phyloP scores from a whole-genome alignment of 2,329 filamentous ascomycete species.

The Epichloe brachyelytri region DNA sequence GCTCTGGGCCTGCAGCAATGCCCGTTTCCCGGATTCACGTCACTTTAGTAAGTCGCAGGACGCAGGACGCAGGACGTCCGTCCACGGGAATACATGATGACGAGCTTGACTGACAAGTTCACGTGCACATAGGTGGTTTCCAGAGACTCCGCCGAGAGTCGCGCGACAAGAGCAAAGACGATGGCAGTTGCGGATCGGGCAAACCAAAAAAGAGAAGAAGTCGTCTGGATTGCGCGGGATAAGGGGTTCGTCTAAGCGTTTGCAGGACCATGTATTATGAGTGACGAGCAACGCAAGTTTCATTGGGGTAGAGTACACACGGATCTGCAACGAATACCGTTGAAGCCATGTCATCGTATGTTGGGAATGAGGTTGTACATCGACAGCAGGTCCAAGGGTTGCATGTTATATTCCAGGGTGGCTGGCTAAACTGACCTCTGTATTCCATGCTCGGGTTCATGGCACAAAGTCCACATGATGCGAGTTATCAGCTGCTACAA shows the following conservation, averaged over 20 bases:
- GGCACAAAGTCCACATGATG: too few relatives aligned
- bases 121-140: constrained; percentile 25
- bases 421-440: too few relatives aligned
- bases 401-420: too few relatives aligned
- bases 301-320: background rate
- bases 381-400: too few relatives aligned
- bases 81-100: constrained; percentile 1
- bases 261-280: constrained; percentile 2
- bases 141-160: constrained; percentile 35
- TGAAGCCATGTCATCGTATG: too few relatives aligned
- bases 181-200: constrained; percentile 17
- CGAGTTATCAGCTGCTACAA: too few relatives aligned
- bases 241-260: constrained; percentile 20
- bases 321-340: too few relatives aligned
- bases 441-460: too few relatives aligned
- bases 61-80: constrained; percentile 4
- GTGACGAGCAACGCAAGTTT: background rate
- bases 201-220: constrained; percentile 25
- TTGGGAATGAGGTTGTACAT: too few relatives aligned
- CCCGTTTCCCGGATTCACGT: constrained; percentile 27
- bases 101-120: constrained; percentile 7
- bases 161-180: constrained; percentile 34
- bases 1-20: constrained; percentile 11
- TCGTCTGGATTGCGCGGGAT: constrained; percentile 27
- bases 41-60: constrained; percentile 27